phyloP scores from a whole-genome alignment of 805 yeast species.

The Barnettozyma californica region DNA sequence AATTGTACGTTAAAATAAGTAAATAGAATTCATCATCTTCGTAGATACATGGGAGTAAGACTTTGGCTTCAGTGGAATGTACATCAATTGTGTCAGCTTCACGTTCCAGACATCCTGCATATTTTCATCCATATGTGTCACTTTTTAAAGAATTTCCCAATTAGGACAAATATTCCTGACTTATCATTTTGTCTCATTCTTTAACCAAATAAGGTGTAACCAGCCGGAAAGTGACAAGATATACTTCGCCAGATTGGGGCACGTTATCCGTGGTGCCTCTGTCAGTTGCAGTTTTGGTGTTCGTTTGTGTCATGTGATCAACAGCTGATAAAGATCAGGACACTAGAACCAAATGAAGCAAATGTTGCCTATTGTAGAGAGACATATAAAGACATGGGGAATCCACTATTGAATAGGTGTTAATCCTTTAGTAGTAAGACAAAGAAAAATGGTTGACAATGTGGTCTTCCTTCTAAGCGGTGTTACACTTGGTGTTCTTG shows the following conservation, averaged over 20 bases:
- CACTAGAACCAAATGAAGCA: neutral
- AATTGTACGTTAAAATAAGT: conserved; percentile 27
- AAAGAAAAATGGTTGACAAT: conserved; percentile 1
- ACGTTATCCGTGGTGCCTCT: neutral
- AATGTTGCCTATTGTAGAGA: neutral
- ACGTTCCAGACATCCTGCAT: no score
- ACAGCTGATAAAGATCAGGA: neutral
- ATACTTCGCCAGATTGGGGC: neutral
- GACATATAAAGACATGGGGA: neutral
- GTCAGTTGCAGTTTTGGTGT: neutral
- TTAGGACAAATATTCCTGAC: neutral
- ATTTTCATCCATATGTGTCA: neutral
- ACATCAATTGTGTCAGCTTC: neutral
- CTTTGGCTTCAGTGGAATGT: no score
- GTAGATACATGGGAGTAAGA: no score
- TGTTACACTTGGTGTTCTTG: conserved; percentile 2
- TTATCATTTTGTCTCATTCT: neutral
- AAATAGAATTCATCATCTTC: neutral
- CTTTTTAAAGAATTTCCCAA: neutral
- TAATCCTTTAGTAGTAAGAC: neutral
- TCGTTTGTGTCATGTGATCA: neutral
- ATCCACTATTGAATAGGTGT: neutral
- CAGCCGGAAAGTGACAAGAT: neutral
- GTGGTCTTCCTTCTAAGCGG: conserved; percentile 3
- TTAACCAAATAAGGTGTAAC: neutral